Base-by-base conservation (phyloP, 345 rosid genomes). In the Populus tremula region DNA sequence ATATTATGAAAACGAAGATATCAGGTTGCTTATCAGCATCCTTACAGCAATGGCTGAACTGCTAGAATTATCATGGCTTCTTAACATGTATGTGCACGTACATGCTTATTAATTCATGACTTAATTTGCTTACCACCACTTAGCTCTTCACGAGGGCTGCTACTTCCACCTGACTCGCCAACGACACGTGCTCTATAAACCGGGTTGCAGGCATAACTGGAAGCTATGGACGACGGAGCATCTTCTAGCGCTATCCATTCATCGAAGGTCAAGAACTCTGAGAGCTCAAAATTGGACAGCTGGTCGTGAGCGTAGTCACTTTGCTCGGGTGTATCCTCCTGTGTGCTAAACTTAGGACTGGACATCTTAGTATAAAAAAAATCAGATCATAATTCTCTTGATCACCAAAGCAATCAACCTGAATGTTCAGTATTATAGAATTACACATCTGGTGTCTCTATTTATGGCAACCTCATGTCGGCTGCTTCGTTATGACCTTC, bases 181-280 rank as follows among this genome's bases (percentile, higher is more conserved):
- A 70, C 76, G 67, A 80, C 85, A 73, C 54, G 53, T 39, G 78
- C 86, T 66, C 79, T 88, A 73, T 84, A 78, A 67, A 76, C 79
- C 31, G 85, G 90, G 72, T 73, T 56, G n/a, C 71, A 74, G 45
- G 50, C 36, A 71, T 79, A 77, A 74, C 56, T 89, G 5, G 86
- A 78, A 69, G 79, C 68, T 35, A 75, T 69, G 39, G 84, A 74
- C 3, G 84, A 71, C 39, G 85, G 88, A 56, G 85, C 88, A 13
- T 85, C 87, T 29, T 65, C 75, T 61, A 69, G 45, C 45, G 89
- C 87, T 17, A 76, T 29, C 96, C 93, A 93, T 67, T 83, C 91
- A 54, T 88, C 91, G 29, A 89, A 77, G 68, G 69, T 76, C 13
- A 85, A 74, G 69, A 85, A 86, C 18, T 90, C 97, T 1, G 89